These are phyloP conservation scores for Raphidocelis subcapitata DNA, from an alignment of 139 green algal genomes.

Conservation along the genomic window DNA sequence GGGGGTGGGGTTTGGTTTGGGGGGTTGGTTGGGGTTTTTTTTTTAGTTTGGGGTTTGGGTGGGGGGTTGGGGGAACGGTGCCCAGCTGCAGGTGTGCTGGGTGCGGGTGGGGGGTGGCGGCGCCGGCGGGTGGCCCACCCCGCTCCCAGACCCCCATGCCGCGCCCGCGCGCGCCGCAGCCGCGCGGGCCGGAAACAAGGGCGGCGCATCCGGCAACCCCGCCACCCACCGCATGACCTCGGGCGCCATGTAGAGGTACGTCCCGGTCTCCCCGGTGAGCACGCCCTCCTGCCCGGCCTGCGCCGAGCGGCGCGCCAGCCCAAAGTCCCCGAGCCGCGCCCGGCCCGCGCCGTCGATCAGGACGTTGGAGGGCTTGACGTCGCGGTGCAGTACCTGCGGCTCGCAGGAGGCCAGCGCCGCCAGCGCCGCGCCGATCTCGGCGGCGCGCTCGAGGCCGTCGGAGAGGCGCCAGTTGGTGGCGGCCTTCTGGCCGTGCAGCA, in stretches of 20 bases:
- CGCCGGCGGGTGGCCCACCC: no score
- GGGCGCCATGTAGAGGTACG: constrained; percentile 85
- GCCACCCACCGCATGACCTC: constrained; percentile 58
- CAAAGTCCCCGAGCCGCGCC: constrained; percentile 72
- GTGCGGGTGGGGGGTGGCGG: no score
- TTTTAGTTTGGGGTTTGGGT: no score
- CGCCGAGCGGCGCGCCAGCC: constrained; percentile 51
- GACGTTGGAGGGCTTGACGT: constrained; percentile 85
- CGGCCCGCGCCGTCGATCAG: constrained; percentile 53
- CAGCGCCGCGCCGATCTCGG: constrained; percentile 46
- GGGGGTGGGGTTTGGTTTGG: not conserved
- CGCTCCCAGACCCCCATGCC: no score
- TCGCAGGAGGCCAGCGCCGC: constrained; percentile 55
- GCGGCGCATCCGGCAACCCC: no score
- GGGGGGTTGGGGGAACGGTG: no score
- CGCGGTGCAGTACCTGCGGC: constrained; percentile 74
- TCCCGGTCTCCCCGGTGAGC: constrained; percentile 81
- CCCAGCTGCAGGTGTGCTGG: no score
- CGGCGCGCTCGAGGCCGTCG: not conserved
- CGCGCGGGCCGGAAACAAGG: no score
- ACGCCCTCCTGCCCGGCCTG: no score
- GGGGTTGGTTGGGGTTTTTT: no score
- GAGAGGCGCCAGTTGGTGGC: not conserved
- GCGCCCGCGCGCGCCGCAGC: no score
- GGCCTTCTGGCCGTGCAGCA: constrained; percentile 8